phyloP scores from a whole-genome alignment of 192 early-diverging fungal genomes.

The Coemansia sp. region DNA sequence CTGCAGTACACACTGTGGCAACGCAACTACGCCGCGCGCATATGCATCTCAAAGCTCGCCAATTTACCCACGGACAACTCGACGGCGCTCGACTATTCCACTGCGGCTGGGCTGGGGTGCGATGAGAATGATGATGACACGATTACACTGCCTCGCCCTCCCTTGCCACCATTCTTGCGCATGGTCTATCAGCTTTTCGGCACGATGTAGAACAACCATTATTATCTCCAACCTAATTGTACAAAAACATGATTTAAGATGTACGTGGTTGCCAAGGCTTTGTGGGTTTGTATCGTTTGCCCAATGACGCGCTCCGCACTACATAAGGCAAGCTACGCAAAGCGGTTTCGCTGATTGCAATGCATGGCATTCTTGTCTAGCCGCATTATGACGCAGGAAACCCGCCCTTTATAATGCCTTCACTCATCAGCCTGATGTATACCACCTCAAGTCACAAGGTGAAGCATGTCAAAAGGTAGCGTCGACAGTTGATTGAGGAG shows the following conservation, averaged over 20 bases:
- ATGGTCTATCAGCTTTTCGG: background rate
- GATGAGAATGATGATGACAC: slow-evolving; percentile 49
- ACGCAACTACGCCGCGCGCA: slow-evolving; percentile 50
- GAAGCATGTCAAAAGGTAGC: background rate
- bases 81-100: background rate
- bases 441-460: background rate
- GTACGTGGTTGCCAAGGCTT: background rate
- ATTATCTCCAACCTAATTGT: background rate
- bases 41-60: slow-evolving; percentile 54
- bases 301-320: no score
- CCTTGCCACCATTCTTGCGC: slow-evolving; percentile 20
- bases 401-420: background rate
- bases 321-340: background rate
- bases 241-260: background rate
- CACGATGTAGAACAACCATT: background rate
- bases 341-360: background rate
- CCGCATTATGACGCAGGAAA: background rate
- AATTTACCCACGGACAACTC: slow-evolving; percentile 40
- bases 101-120: slow-evolving; percentile 44
- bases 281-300: background rate
- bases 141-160: slow-evolving; percentile 37
- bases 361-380: background rate
- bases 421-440: background rate
- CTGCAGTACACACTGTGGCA: slow-evolving; percentile 56
- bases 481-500: background rate